phyloP scores from a whole-genome alignment of 805 yeast species.

The Nakazawaea sp. region DNA sequence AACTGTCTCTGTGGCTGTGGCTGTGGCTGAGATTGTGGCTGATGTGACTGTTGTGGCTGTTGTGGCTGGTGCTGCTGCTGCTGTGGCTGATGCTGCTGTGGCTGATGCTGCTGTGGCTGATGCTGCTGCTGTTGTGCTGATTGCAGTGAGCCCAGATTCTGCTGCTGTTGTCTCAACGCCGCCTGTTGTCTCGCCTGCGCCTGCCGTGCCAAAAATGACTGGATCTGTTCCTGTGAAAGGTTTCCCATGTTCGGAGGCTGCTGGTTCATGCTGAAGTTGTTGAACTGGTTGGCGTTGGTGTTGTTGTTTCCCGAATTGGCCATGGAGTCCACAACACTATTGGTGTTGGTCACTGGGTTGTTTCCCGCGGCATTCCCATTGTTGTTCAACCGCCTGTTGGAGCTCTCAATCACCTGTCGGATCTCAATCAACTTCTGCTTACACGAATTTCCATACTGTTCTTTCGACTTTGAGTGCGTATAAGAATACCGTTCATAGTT shows the following conservation, averaged over 20 bases:
- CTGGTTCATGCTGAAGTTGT: too few relatives aligned
- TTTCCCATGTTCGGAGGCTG: constrained; percentile 16
- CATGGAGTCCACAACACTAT: constrained; percentile 22
- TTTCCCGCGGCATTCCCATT: neutral
- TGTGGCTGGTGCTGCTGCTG: constrained; percentile 15
- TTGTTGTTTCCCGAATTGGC: constrained; percentile 16
- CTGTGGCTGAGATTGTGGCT: constrained; percentile 17
- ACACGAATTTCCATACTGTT: constrained; percentile 48
- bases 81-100: constrained; percentile 21
- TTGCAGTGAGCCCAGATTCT: too few relatives aligned
- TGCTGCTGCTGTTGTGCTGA: constrained; percentile 19
- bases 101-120: constrained; percentile 20
- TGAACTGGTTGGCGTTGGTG: constrained; percentile 11
- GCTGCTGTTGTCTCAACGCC: constrained; percentile 16
- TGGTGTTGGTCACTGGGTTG: neutral
- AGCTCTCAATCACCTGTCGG: constrained; percentile 33
- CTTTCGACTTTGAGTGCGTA: constrained; percentile 48
- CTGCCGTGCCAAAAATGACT: constrained; percentile 11
- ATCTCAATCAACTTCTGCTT: constrained; percentile 29
- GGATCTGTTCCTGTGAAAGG: constrained; percentile 14
- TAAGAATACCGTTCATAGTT: constrained; percentile 66
- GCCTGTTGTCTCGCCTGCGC: constrained; percentile 12
- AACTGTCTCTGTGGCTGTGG: constrained; percentile 12
- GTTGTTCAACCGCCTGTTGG: constrained; percentile 19
- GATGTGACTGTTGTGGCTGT: constrained; percentile 15